Evolutionary conservation across 2,329 filamentous ascomycete species (phyloP).

Genomic region (Nemania diffusa): DNA sequence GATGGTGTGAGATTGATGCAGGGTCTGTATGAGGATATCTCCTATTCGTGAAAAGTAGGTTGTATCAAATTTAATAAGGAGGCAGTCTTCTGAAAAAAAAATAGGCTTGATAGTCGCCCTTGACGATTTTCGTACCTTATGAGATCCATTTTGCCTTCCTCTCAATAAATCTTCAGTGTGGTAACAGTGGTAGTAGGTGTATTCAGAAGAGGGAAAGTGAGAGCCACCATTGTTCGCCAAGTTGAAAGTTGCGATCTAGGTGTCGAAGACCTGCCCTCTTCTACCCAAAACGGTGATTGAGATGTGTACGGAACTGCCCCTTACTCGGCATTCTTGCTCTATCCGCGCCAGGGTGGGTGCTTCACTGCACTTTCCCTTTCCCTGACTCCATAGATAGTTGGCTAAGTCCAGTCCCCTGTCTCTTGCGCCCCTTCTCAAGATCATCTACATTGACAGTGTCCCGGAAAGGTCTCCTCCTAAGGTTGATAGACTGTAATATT

Average conservation of each 20-base stretch:
- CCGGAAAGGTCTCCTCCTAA: not conserved
- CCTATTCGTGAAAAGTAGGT: not conserved
- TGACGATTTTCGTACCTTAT: too few species aligned
- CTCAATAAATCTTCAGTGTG: not conserved
- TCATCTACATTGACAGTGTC: not conserved
- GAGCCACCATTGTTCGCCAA: too few species aligned
- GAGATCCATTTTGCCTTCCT: not conserved
- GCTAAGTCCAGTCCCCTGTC: constrained; percentile 3
- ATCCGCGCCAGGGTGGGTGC: not conserved
- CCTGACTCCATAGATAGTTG: not conserved
- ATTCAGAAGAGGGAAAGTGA: not conserved
- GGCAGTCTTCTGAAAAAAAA: not conserved
- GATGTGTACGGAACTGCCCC: not conserved
- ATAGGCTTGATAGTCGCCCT: not conserved
- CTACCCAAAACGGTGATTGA: not conserved
- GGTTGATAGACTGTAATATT: not conserved
- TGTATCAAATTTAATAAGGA: not conserved
- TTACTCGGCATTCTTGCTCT: not conserved
- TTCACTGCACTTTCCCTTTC: not conserved
- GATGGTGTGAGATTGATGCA: not conserved
- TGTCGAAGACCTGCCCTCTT: not conserved
- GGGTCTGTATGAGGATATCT: not conserved
- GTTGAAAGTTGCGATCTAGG: not conserved
- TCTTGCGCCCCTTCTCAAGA: not conserved
- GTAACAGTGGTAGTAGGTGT: not conserved